Conservation (phyloP, 352 stramenopile genomes). For the Globisporangium perplexum region DNA sequence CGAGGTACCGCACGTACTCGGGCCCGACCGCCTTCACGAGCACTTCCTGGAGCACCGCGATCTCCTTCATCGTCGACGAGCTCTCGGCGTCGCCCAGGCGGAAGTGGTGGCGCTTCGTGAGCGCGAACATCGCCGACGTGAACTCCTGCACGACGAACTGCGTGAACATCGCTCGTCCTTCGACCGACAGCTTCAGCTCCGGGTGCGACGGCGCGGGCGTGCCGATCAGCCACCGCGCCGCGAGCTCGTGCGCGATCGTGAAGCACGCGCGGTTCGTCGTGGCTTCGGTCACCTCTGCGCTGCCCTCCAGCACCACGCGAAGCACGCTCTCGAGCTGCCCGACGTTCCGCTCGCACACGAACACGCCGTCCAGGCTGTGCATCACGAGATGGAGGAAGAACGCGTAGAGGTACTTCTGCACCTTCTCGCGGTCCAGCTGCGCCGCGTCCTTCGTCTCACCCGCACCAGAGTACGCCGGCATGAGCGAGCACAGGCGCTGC, state of each 20-base stretch:
- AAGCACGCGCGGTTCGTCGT: slow-evolving; percentile 75
- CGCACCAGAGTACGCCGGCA: slow-evolving; percentile 41
- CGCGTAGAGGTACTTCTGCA: slow-evolving; percentile 80
- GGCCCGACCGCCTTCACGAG: slow-evolving; percentile 46
- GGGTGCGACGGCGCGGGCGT: slow-evolving; percentile 15
- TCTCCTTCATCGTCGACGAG: slow-evolving; percentile 61
- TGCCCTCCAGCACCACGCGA: slow-evolving; percentile 63
- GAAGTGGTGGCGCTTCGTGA: slow-evolving; percentile 64
- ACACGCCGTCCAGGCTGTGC: slow-evolving; percentile 61
- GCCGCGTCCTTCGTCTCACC: slow-evolving; percentile 63
- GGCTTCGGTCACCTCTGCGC: slow-evolving; percentile 52
- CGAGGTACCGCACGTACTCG: slow-evolving; percentile 59
- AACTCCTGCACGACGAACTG: slow-evolving; percentile 67
- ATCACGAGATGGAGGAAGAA: slow-evolving; percentile 71
- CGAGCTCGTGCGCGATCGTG: slow-evolving; percentile 67
- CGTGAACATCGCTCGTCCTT: slow-evolving; percentile 41
- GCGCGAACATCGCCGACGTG: slow-evolving; percentile 62
- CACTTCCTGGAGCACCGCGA: slow-evolving; percentile 63
- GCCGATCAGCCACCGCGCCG: slow-evolving; percentile 51
- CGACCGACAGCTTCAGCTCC: slow-evolving; percentile 15
- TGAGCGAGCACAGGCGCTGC: slow-evolving; percentile 60
- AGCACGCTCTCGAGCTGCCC: slow-evolving; percentile 62
- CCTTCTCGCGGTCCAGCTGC: slow-evolving; percentile 69
- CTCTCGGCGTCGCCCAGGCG: slow-evolving; percentile 69
- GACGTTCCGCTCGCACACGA: slow-evolving; percentile 64